Evolutionary conservation across 176 grass and related monocot genomes (phyloP).

Genomic region (Oryza rufipogon): DNA sequence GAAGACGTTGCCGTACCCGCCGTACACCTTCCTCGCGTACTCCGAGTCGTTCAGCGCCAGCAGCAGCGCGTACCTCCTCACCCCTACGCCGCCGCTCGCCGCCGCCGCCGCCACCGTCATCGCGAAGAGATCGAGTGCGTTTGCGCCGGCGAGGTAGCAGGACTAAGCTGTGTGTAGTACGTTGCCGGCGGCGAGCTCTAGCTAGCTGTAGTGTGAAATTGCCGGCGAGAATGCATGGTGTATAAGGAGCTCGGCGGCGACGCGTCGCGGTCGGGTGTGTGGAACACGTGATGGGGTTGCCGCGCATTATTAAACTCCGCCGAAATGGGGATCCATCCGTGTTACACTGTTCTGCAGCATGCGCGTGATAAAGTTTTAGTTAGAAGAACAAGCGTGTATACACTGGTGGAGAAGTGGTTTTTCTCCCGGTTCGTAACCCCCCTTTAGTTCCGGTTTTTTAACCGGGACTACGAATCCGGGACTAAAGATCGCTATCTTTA

Average conservation of each 20-base stretch:
- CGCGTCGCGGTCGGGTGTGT: background rate
- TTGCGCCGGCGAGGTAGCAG: background rate
- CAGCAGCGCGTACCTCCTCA: slow-evolving; percentile 49
- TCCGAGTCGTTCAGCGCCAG: slow-evolving; percentile 58
- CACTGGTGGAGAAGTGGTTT: no score
- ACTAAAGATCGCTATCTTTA: no score
- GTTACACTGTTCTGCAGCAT: background rate
- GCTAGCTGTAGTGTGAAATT: no score
- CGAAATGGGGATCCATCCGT: background rate
- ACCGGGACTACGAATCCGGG: no score
- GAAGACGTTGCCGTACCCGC: slow-evolving; percentile 62
- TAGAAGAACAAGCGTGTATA: no score
- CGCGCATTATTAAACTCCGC: background rate
- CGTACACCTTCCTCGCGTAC: slow-evolving; percentile 53
- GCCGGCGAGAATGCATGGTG: background rate
- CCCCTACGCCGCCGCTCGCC: background rate
- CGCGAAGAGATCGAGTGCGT: background rate
- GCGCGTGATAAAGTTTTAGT: no score
- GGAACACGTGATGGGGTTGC: background rate
- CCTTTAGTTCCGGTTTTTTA: no score
- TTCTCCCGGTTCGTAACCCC: no score
- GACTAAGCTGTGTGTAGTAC: no score
- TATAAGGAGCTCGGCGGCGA: background rate
- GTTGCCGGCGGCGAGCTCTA: no score
- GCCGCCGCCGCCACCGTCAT: slow-evolving; percentile 1